Evolutionary conservation across 306 rosid species (phyloP), one percentile per base, ranked within the genome.

Genomic region (Vigna nakashimae): DNA sequence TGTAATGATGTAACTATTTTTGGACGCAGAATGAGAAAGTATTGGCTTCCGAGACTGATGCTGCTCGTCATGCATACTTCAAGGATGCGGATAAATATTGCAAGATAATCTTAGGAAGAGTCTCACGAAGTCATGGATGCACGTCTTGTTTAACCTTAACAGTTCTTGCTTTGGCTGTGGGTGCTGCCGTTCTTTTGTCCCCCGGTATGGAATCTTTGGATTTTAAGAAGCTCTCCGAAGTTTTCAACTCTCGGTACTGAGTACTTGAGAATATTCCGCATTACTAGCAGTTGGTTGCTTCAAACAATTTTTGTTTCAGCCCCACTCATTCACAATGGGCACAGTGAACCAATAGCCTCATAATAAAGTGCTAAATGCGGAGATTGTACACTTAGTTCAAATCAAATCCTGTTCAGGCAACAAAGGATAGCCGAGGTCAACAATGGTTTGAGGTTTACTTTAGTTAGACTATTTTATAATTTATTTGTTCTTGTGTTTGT

Each of bases 1-100:
- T 69, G 56, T 80, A 18, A 69, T 75, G 69, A 48, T 69, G 38
- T 60, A 73, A 56, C 73, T 66, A 43, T 52, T 82, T 76, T 82
- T 86, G 80, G 75, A 48, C 13, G 59, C 82, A 94, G 98, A 94
- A 91, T 78, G 97, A 88, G 88, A 73, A 86, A 79, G 89, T 86
- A 59, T 81, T 94, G 85, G 81, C 85, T 22, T 49, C 80, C 36
- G 98, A 79, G 73, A 68, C 77, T 20, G 92, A 87, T 62, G 80
- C 55, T 65, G 57, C 84, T 56, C 80, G 15, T 72, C 88, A 78
- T 13, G 86, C 85, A 55, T 83, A 62, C 74, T 32, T 84, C 79
- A 89, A 92, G 93, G 95, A 92, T 20, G 92, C 93, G 6, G 90
- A 94, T 84, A 92, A 89, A 87, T 89, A 90, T 62, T 74, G 86